A percentile compares a stretch with the other conserved stretches of the same genome.
These are phyloP conservation scores for Clavariopsis aquatica DNA, from an alignment of 495 filamentous ascomycete species.

Conservation along the genomic window DNA sequence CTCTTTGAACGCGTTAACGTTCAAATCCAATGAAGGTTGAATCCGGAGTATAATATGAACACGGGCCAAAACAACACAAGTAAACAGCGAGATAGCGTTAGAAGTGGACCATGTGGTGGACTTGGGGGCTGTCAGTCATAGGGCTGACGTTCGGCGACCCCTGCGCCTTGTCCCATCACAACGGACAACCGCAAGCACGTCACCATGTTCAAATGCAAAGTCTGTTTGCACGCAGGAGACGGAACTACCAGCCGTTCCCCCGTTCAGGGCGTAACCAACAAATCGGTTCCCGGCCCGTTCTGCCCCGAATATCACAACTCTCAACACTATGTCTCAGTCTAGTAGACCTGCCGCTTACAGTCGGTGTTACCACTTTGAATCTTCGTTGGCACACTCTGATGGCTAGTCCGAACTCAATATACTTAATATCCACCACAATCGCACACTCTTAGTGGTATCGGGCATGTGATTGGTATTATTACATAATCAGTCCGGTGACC, in stretches of 20 bases:
- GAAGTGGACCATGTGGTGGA: neutral
- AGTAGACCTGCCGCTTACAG: neutral
- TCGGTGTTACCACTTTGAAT: neutral
- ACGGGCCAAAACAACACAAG: no score
- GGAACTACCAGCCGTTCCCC: neutral
- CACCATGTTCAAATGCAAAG: neutral
- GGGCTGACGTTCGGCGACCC: conserved; percentile 19
- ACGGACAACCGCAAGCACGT: conserved; percentile 4
- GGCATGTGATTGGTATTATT: neutral
- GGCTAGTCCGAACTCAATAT: neutral
- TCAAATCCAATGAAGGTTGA: no score
- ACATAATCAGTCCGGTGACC: neutral
- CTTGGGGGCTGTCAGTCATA: neutral
- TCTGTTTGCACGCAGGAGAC: neutral
- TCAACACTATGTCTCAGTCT: neutral
- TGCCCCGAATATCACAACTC: neutral
- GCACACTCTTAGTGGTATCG: neutral
- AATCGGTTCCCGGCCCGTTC: conserved; percentile 3
- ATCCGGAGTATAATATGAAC: no score
- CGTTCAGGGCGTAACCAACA: neutral
- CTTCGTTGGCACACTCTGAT: neutral
- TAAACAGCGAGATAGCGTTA: neutral
- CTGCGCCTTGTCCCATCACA: neutral
- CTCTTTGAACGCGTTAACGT: neutral
- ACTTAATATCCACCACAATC: neutral